phyloP scores from a whole-genome alignment of 345 rosid genomes.

The Hibiscus syriacus region DNA sequence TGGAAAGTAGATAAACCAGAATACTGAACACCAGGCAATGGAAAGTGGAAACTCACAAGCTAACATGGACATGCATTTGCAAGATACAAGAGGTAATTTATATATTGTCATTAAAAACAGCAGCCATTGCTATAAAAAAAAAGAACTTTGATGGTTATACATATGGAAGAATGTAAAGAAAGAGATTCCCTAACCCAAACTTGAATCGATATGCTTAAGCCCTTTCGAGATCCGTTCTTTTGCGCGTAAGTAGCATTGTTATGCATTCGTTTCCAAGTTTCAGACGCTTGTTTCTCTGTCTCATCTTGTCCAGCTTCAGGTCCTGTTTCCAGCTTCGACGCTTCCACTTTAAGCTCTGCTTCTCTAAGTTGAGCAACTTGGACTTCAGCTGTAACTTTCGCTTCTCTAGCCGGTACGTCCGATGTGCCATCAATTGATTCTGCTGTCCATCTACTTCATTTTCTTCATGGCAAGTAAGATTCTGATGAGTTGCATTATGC shows the following conservation, averaged over 20 bases:
- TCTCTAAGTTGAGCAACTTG: conserved; percentile 14
- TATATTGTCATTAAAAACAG: background rate
- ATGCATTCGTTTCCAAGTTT: conserved; percentile 17
- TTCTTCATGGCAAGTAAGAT: background rate
- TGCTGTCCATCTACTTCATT: background rate
- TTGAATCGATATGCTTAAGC: background rate
- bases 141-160: background rate
- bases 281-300: conserved; percentile 20
- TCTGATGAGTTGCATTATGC: background rate
- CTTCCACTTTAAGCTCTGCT: conserved; percentile 14
- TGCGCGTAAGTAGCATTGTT: conserved; percentile 6
- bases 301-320: conserved; percentile 19
- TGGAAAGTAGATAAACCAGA: background rate
- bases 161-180: too few relatives aligned
- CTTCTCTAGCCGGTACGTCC: background rate
- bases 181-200: too few relatives aligned
- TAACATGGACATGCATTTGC: background rate
- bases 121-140: background rate
- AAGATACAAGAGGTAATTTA: background rate
- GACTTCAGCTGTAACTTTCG: conserved; percentile 14
- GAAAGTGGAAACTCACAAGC: background rate
- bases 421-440: conserved; percentile 10
- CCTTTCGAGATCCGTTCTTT: conserved; percentile 11
- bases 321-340: conserved; percentile 10
- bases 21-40: background rate